phyloP scores from a whole-genome alignment of 345 rosid species.

The Populus tremula region DNA sequence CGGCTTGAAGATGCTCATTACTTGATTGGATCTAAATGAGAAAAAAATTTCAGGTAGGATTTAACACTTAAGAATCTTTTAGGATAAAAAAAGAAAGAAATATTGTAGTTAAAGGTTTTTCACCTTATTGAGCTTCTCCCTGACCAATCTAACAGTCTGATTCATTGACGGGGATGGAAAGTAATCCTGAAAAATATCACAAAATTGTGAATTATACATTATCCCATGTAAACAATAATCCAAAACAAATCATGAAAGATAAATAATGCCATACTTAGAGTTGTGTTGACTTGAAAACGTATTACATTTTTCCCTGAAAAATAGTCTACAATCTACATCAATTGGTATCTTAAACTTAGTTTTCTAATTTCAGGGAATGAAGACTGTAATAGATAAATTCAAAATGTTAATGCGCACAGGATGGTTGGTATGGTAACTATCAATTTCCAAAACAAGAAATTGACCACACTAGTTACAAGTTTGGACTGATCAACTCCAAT shows the following conservation, averaged over 20 bases:
- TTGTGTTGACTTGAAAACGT: too few relatives aligned
- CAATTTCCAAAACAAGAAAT: not conserved
- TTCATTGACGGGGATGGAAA: slow-evolving; percentile 80
- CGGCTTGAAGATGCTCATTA: slow-evolving; percentile 37
- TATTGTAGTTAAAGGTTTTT: not conserved
- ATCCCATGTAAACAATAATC: not conserved
- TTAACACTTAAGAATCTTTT: not conserved
- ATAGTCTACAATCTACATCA: not conserved
- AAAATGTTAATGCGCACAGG: too few relatives aligned
- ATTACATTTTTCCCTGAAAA: too few relatives aligned
- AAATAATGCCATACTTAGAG: not conserved
- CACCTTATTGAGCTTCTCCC: slow-evolving; percentile 86
- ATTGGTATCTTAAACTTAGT: not conserved
- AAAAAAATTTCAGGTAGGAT: not conserved
- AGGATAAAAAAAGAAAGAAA: not conserved
- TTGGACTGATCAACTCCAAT: slow-evolving; percentile 9
- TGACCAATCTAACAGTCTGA: slow-evolving; percentile 60
- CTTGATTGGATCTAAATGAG: slow-evolving; percentile 58
- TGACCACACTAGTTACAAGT: not conserved
- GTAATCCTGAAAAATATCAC: slow-evolving; percentile 56
- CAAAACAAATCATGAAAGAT: not conserved
- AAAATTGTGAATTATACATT: not conserved
- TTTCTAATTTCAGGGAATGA: not conserved
- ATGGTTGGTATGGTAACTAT: not conserved
- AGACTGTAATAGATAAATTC: not conserved